Percentiles rank a stretch among this genome's conserved stretches.
phyloP scores from a whole-genome alignment of 768 basidiomycete genomes.

The Lactarius indigo region DNA sequence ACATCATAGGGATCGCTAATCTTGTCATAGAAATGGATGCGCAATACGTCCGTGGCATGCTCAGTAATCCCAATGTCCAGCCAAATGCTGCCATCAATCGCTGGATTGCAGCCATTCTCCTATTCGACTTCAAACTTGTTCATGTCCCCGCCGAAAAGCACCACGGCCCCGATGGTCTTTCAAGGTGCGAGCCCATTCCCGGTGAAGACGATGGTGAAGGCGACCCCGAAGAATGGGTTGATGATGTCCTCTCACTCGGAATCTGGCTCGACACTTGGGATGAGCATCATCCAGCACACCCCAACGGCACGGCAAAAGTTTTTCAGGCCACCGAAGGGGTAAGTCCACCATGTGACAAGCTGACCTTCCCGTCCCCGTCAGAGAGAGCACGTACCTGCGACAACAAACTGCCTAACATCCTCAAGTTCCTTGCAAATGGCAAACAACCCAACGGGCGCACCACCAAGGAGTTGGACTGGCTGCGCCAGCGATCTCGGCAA shows the following conservation, averaged over 20 bases:
- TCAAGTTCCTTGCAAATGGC: not conserved
- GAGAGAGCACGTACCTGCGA: too few species aligned
- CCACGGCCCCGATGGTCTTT: constrained; percentile 34
- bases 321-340: too few species aligned
- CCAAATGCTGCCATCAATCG: constrained; percentile 34
- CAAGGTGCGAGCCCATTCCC: constrained; percentile 7
- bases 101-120: constrained; percentile 41
- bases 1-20: not conserved
- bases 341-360: too few species aligned
- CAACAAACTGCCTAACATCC: not conserved
- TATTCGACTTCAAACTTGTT: constrained; percentile 36
- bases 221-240: not conserved
- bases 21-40: constrained; percentile 35
- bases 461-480: too few species aligned
- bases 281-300: too few species aligned
- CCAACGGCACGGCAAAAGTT: too few species aligned
- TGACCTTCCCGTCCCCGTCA: too few species aligned
- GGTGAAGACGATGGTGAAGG: not conserved
- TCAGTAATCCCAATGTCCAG: constrained; percentile 20
- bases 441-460: too few species aligned
- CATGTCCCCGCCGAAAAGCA: constrained; percentile 35
- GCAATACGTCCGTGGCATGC: not conserved
- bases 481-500: too few species aligned
- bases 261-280: not conserved
- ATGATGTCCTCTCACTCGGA: not conserved